Percentiles rank a stretch among this genome's conserved stretches.
Evolutionary conservation across 495 filamentous ascomycete species (phyloP).

Genomic region (Friedmanniomyces simplex): DNA sequence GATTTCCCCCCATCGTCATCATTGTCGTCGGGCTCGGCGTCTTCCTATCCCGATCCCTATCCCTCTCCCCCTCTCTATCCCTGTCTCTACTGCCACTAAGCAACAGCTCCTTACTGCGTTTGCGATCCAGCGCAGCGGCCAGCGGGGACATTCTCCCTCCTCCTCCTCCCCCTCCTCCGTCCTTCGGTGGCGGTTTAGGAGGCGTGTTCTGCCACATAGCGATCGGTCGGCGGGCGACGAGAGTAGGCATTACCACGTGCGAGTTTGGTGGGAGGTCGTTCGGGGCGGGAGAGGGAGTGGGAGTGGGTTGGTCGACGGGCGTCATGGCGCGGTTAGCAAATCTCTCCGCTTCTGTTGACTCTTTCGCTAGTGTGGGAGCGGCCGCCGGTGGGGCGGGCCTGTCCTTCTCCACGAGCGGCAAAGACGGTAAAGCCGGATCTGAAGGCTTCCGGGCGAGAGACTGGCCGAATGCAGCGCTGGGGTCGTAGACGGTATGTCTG

Average conservation of each 20-base stretch:
- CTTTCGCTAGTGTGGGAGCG: too few relatives aligned
- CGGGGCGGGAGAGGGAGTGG: too few relatives aligned
- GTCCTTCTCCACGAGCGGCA: neutral
- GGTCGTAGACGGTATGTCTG: slow-evolving; percentile 7
- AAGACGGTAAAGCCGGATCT: neutral
- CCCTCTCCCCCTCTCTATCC: too few relatives aligned
- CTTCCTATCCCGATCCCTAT: neutral
- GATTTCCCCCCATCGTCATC: neutral
- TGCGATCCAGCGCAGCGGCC: neutral
- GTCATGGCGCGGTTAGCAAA: slow-evolving; percentile 8
- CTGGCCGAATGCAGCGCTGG: neutral
- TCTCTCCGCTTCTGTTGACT: neutral
- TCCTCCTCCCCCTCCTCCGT: slow-evolving; percentile 3
- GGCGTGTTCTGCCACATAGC: neutral
- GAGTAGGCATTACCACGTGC: slow-evolving; percentile 11
- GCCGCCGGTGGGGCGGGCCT: neutral
- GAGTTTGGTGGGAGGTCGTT: slow-evolving; percentile 5
- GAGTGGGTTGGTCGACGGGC: neutral
- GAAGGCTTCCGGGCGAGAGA: neutral
- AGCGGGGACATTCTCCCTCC: neutral
- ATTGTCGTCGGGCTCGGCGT: neutral
- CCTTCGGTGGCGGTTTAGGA: slow-evolving; percentile 11
- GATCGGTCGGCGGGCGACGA: slow-evolving; percentile 1
- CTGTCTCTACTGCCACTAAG: neutral
- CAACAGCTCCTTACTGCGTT: slow-evolving; percentile 6